Evolutionary conservation across 257 asterid genomes (phyloP).

Genomic region (Solanum raphanifolium): DNA sequence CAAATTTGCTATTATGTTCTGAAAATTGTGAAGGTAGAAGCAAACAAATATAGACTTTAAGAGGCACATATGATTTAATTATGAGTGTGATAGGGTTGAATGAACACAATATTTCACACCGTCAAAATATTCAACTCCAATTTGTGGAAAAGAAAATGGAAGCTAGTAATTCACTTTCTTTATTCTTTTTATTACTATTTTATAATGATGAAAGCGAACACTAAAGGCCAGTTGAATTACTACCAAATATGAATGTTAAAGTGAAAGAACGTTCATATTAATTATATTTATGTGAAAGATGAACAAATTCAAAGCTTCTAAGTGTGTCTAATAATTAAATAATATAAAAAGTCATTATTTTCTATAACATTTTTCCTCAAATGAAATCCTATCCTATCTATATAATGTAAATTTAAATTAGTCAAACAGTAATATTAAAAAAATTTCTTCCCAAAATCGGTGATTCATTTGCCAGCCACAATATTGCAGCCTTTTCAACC

Average conservation of each 20-base stretch:
- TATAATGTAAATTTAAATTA: too few species aligned
- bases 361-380: not conserved
- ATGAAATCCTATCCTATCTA: too few species aligned
- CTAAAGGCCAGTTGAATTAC: not conserved
- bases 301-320: not conserved
- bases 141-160: not conserved
- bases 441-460: not conserved
- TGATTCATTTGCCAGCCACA: not conserved
- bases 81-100: not conserved
- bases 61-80: not conserved
- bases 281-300: not conserved
- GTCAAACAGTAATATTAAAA: too few species aligned
- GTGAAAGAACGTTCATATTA: not conserved
- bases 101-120: not conserved
- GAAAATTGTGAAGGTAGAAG: not conserved
- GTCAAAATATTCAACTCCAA: not conserved
- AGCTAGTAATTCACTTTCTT: not conserved
- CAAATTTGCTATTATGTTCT: too few species aligned
- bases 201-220: not conserved
- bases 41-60: not conserved
- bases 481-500: not conserved
- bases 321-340: not conserved
- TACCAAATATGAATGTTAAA: not conserved
- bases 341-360: not conserved
- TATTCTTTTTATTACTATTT: too few species aligned